Base-by-base conservation (phyloP, 2,329 filamentous ascomycete genomes). In the Sphaerulina vaccinii region DNA sequence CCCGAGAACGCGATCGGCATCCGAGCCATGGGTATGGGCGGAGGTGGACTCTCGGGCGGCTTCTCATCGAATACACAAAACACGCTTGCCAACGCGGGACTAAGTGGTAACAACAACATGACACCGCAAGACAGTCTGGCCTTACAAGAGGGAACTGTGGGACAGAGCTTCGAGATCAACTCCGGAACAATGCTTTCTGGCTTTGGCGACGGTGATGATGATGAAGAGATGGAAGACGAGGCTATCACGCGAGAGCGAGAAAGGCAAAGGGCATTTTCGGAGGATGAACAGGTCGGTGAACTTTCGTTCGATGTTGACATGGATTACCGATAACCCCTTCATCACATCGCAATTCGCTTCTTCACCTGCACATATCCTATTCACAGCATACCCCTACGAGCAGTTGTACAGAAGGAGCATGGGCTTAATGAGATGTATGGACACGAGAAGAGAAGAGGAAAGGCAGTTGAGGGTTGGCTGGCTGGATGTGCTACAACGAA, bases 131-230 rank as follows among this genome's bases (percentile, higher is more conserved):
- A 70, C 49, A 62, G 54, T 40, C 50, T 69, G 40, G 67, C 68
- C 1, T 49, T 69, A 55, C 59, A 60, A 27, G 68, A 70, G 44
- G 63, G 65, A 21, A 65, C 61, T 2, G 66, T 65, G 5, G 66
- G 65, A 8, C 62, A 65, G 46, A 58, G 57, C 16, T 70, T 68
- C 44, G 66, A 68, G 52, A 65, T 68, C 56, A 65, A 67, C 52
- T 58, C 57, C 27, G 66, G 65, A 19, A 63, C 59, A 9, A 66
- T 69, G 62, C 75, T 96, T 54, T 81, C 93, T 22, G 92, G 91
- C 46, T 97, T 97, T 72, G 91, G 90, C 66, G 95, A 90, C 72
- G 96, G 90, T 62, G 92, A 96, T 71, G 93, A 97, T 60, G 93
- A 97, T 58, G 92, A 96, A 63, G 92, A 96, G 57, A 87, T 90